Base-by-base conservation (phyloP, 306 rosid species). In the Pyrus betulifolia region DNA sequence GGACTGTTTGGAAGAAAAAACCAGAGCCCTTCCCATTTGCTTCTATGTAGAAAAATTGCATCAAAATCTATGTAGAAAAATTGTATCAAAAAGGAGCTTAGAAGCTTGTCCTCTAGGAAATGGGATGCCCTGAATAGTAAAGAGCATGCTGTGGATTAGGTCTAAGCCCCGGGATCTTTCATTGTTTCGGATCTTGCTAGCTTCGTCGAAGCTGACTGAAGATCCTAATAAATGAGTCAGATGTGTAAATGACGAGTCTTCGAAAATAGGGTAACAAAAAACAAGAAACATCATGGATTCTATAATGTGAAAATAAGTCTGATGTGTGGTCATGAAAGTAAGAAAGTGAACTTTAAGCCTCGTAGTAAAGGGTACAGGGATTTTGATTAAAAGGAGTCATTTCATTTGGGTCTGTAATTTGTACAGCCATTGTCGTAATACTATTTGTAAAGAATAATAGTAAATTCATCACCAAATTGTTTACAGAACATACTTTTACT, bases 1-100 rank as follows among this genome's bases (percentile, higher is more conserved):
- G 87, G 69, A 94, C 96, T 11, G 71, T 49, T 33, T 92, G 98
- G 98, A 92, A 94, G 83, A 89, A 85, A 64, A 92, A 94, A 74
- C 31, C 76, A 40, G 19, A 80, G 27, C 59, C 78, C 64, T 28
- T 72, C 30, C 84, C 91, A 59, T 89, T 86, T 88, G 80, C 92
- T 64, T 81, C 92, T 51, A 25, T 74, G 13, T 88, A 69, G 25
- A 55, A 78, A 74, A 69, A 7, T 4, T 11, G 5, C 15, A 60
- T 19, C 3, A 18, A 69, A 8, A 63, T 81, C 92, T 51, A 25
- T 74, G 13, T 88, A 69, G 25, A 55, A 78, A 74, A 69, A 7
- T 4, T 11, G 5, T 11, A 60, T 19, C 3, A 18, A 62, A 8
- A 63, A 8, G 30, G 77, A 52, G 57, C 67, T 71, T 35, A 9